Evolutionary conservation across 129 eudicot species (phyloP).

Genomic region (Heracleum sosnowskyi): DNA sequence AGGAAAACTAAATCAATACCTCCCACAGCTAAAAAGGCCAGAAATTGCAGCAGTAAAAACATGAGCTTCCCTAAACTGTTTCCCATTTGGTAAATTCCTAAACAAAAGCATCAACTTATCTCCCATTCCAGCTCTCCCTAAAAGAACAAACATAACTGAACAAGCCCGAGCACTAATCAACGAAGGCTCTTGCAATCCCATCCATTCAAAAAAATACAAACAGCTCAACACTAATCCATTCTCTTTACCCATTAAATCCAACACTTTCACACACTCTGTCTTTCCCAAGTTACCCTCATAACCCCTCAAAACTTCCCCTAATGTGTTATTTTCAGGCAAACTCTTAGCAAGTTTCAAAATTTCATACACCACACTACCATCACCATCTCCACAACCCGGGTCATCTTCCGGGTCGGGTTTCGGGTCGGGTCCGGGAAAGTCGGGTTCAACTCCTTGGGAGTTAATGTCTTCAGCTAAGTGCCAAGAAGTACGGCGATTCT

Average conservation of each 20-base stretch:
- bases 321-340: conserved; percentile 53
- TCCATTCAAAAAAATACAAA: conserved; percentile 91
- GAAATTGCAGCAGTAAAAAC: conserved; percentile 81
- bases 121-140: conserved; percentile 71
- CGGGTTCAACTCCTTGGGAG: neutral
- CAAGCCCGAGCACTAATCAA: conserved; percentile 71
- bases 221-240: conserved; percentile 53
- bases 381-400: conserved; percentile 13
- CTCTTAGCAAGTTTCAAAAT: conserved; percentile 49
- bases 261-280: conserved; percentile 57
- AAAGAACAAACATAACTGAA: conserved; percentile 52
- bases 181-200: conserved; percentile 79
- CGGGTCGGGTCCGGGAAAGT: conserved; percentile 9
- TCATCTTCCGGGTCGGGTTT: neutral
- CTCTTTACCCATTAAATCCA: conserved; percentile 54
- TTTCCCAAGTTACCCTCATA: conserved; percentile 56
- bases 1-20: conserved; percentile 28
- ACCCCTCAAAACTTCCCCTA: conserved; percentile 59
- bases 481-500: conserved; percentile 78
- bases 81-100: conserved; percentile 46
- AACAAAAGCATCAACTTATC: conserved; percentile 65
- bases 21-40: conserved; percentile 58
- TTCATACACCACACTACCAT: conserved; percentile 23
- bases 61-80: conserved; percentile 50
- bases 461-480: conserved; percentile 37